A percentile compares a stretch with the other conserved stretches of the same genome.
phyloP scores from a whole-genome alignment of 2,329 filamentous ascomycete species.

The Rachicladosporium sp. region DNA sequence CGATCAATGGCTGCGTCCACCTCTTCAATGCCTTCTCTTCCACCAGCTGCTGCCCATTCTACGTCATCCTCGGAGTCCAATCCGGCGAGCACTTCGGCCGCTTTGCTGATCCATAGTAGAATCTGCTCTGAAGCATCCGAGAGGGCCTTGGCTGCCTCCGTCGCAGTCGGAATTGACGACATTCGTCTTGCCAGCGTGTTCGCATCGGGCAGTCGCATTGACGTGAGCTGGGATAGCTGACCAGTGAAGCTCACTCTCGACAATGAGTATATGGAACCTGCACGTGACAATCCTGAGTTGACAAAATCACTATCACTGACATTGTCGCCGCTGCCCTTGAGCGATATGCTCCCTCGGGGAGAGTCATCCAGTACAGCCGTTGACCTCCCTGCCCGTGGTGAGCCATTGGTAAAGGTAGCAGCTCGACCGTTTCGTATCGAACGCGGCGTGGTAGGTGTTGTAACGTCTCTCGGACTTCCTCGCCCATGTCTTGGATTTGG shows the following conservation, averaged over 20 bases:
- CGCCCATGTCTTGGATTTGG: slow-evolving; percentile 12
- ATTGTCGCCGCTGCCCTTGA: slow-evolving; percentile 15
- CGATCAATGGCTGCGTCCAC: slow-evolving; percentile 60
- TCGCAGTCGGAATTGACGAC: slow-evolving; percentile 69
- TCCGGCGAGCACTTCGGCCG: slow-evolving; percentile 74
- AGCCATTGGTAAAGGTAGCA: too few relatives aligned
- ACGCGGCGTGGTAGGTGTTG: slow-evolving; percentile 28
- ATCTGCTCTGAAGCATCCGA: slow-evolving; percentile 87
- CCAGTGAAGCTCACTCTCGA: slow-evolving; percentile 86
- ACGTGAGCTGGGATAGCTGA: slow-evolving; percentile 83
- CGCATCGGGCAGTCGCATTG: slow-evolving; percentile 77
- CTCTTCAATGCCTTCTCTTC: slow-evolving; percentile 62
- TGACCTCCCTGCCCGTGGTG: too few relatives aligned
- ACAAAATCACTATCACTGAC: slow-evolving; percentile 54
- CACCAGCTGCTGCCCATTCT: slow-evolving; percentile 87
- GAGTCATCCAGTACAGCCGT: not conserved
- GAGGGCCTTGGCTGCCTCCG: slow-evolving; percentile 70
- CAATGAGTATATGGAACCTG: slow-evolving; percentile 86
- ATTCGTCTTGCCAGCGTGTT: slow-evolving; percentile 73
- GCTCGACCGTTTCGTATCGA: not conserved
- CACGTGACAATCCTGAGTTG: slow-evolving; percentile 48
- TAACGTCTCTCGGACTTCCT: not conserved
- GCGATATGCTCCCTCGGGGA: slow-evolving; percentile 1
- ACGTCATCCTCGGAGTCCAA: slow-evolving; percentile 94
- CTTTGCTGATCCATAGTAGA: slow-evolving; percentile 83